These are phyloP conservation scores for Betula pendula DNA, from an alignment of 306 rosid species.

Conservation along the genomic window DNA sequence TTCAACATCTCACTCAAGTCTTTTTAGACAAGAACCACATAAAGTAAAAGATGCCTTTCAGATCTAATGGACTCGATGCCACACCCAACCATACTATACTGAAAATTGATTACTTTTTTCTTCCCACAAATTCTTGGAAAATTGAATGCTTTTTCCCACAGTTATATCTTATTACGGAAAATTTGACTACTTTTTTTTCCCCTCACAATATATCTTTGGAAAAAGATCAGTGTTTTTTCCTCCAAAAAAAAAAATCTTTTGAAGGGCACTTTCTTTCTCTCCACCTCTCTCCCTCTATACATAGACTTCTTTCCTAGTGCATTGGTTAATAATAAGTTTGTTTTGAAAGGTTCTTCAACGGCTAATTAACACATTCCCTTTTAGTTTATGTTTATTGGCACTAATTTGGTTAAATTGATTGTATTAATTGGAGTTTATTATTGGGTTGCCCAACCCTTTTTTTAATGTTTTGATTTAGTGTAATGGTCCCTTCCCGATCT, in stretches of 20 bases:
- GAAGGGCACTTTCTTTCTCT: background rate
- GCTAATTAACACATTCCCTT: no score
- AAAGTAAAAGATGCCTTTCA: slow-evolving; percentile 54
- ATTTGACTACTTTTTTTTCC: background rate
- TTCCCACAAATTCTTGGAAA: background rate
- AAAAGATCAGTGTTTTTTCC: background rate
- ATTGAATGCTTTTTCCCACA: background rate
- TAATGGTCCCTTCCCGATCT: no score
- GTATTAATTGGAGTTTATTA: no score
- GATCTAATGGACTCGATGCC: slow-evolving; percentile 53
- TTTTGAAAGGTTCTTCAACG: background rate
- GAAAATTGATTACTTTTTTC: background rate
- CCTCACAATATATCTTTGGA: background rate
- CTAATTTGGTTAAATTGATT: no score
- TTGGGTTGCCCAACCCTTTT: no score
- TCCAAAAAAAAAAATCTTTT: background rate
- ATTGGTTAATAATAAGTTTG: no score
- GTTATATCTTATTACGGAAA: background rate
- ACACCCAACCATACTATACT: slow-evolving; percentile 35
- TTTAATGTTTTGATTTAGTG: no score
- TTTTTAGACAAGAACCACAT: slow-evolving; percentile 24
- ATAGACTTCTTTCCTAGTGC: no score
- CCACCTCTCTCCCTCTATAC: background rate
- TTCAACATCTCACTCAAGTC: slow-evolving; percentile 48
- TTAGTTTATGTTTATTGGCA: no score